Percentiles rank a stretch among this genome's conserved stretches.
These are phyloP conservation scores for Amaranthus palmeri DNA, from an alignment of 148 eudicot species.

Conservation along the genomic window DNA sequence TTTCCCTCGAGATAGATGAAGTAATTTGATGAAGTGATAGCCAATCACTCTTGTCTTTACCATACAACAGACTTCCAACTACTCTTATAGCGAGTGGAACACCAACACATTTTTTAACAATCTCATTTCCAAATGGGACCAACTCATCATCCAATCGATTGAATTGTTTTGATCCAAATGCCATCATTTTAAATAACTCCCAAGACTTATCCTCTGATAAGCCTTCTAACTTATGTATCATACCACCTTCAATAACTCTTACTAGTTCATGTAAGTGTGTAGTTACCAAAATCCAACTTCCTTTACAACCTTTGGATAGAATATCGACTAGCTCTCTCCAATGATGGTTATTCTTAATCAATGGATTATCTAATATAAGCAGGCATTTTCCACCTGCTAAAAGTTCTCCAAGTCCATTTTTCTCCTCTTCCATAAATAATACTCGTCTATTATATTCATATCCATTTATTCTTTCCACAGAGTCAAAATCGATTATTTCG, in stretches of 20 bases:
- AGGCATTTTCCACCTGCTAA: background rate
- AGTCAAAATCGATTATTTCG: background rate
- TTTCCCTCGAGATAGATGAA: no score
- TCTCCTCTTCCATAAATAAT: background rate
- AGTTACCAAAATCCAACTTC: background rate
- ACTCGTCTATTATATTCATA: background rate
- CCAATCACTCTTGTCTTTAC: background rate
- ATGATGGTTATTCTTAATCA: background rate
- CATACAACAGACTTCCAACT: background rate
- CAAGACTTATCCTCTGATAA: background rate
- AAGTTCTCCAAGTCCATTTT: background rate
- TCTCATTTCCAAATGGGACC: background rate
- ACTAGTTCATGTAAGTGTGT: background rate
- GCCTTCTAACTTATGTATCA: background rate
- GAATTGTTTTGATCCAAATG: background rate
- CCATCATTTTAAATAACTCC: background rate
- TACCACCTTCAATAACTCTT: background rate
- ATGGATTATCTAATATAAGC: background rate
- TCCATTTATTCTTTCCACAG: background rate
- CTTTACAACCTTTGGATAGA: background rate
- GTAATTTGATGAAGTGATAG: background rate
- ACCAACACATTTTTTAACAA: background rate
- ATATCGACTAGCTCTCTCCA: background rate
- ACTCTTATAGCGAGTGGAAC: background rate
- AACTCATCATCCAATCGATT: background rate